phyloP scores from a whole-genome alignment of 495 filamentous ascomycete genomes.

The Aspergillus baeticus region DNA sequence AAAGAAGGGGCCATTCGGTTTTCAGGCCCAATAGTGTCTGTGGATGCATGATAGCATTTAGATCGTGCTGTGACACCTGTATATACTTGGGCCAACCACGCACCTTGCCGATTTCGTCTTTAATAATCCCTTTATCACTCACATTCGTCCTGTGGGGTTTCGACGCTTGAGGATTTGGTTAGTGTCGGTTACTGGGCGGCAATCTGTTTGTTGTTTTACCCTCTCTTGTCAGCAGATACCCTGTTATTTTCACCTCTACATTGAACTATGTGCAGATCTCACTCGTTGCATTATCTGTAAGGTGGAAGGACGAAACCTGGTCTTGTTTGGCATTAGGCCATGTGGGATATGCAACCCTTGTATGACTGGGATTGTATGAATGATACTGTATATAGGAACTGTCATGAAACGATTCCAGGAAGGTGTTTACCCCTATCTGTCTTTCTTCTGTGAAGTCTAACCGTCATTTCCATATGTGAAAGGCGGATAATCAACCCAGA shows the following conservation, averaged over 20 bases:
- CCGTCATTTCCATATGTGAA: too few relatives aligned
- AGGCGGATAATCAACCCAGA: too few relatives aligned
- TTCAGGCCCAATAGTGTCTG: slow-evolving; percentile 30
- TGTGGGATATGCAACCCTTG: not conserved
- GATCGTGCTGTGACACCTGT: not conserved
- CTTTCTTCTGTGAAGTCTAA: too few relatives aligned
- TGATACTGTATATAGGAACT: slow-evolving; percentile 4
- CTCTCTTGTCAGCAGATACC: slow-evolving; percentile 9
- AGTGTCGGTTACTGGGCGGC: not conserved
- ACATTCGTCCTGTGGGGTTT: too few relatives aligned
- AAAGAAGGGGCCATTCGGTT: slow-evolving; percentile 26
- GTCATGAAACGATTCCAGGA: not conserved
- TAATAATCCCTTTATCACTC: not conserved
- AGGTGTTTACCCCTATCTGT: too few relatives aligned
- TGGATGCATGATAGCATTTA: slow-evolving; percentile 30
- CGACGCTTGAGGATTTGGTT: slow-evolving; percentile 12
- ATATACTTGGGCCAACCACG: not conserved
- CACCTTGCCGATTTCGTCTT: not conserved
- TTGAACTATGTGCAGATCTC: not conserved
- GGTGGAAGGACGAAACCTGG: not conserved
- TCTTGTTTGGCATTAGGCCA: not conserved
- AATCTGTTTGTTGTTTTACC: not conserved
- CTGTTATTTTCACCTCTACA: not conserved
- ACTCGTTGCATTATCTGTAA: not conserved
- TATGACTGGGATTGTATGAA: not conserved